Conservation (phyloP, 768 basidiomycete genomes). For the Mycena kentingensis region DNA sequence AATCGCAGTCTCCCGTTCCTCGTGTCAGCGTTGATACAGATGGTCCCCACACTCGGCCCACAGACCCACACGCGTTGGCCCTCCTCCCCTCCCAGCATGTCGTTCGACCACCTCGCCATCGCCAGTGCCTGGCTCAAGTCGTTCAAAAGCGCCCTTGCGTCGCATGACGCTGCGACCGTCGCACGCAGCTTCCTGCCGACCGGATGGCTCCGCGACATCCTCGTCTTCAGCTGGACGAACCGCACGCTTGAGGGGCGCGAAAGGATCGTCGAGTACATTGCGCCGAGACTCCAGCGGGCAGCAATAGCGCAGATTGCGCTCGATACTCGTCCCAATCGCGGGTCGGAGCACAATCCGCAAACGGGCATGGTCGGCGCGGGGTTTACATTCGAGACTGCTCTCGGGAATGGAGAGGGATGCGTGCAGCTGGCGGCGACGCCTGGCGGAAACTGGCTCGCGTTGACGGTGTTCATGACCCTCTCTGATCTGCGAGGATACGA, state of each 20-base stretch:
- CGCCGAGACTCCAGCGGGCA: conserved; percentile 12
- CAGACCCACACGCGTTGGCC: too few species aligned
- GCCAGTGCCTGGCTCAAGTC: conserved; percentile 28
- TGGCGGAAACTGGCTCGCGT: conserved; percentile 26
- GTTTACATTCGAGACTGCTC: conserved; percentile 31
- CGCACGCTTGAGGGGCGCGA: conserved; percentile 31
- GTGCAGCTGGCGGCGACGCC: conserved; percentile 23
- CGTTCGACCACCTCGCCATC: conserved; percentile 1
- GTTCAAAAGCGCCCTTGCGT: conserved; percentile 19
- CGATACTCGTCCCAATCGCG: not conserved
- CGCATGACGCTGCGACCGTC: not conserved
- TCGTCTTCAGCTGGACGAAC: conserved; percentile 38
- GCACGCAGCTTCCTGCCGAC: conserved; percentile 24
- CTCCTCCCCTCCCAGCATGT: too few species aligned
- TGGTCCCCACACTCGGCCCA: too few species aligned
- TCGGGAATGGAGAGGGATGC: conserved; percentile 28
- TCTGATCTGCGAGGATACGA: conserved; percentile 31
- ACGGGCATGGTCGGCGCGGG: conserved; percentile 20
- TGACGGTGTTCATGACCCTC: conserved; percentile 28
- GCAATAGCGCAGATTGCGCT: conserved; percentile 19
- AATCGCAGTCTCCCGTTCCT: too few species aligned
- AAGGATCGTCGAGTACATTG: conserved; percentile 30
- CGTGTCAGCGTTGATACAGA: too few species aligned
- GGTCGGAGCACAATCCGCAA: conserved; percentile 18
- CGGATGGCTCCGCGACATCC: conserved; percentile 37